Conservation (phyloP, 2,329 filamentous ascomycete species). For the Paracoccidioides brasiliensis region DNA sequence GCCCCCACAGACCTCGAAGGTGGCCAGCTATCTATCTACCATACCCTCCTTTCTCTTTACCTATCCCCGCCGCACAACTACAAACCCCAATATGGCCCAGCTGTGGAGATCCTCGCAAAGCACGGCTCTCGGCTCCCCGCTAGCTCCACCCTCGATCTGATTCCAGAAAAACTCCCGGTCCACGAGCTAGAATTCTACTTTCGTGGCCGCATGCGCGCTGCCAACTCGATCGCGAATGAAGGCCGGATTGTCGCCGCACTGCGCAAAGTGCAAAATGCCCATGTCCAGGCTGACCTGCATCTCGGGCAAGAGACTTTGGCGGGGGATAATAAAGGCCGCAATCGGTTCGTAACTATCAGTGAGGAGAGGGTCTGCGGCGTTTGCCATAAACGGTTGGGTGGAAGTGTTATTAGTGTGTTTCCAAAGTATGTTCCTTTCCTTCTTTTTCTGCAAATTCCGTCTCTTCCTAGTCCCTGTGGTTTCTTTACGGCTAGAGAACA, state of each 20-base stretch:
- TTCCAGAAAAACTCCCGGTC: slow-evolving; percentile 68
- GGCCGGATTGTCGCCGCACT: slow-evolving; percentile 64
- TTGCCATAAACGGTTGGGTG: slow-evolving; percentile 84
- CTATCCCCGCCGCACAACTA: slow-evolving; percentile 65
- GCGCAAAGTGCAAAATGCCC: slow-evolving; percentile 65
- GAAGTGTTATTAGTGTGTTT: slow-evolving; percentile 80
- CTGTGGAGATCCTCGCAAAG: slow-evolving; percentile 74
- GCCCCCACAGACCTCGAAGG: slow-evolving; percentile 40
- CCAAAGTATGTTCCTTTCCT: slow-evolving; percentile 50
- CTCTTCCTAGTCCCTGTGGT: background rate
- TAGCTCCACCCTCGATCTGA: slow-evolving; percentile 68
- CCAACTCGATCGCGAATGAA: slow-evolving; percentile 70
- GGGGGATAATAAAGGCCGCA: slow-evolving; percentile 43
- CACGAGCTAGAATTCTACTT: slow-evolving; percentile 80
- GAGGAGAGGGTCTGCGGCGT: slow-evolving; percentile 86
- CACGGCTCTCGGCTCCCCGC: slow-evolving; percentile 88
- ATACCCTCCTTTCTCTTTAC: slow-evolving; percentile 80
- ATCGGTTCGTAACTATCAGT: slow-evolving; percentile 61
- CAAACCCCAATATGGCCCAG: slow-evolving; percentile 59
- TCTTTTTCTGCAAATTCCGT: background rate
- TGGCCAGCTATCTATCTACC: slow-evolving; percentile 64
- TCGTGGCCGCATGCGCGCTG: slow-evolving; percentile 72
- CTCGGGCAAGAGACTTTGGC: slow-evolving; percentile 48
- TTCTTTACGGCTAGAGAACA: background rate
- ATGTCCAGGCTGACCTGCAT: slow-evolving; percentile 57